These are phyloP conservation scores for Lentinula detonsa DNA, from an alignment of 768 basidiomycete species.

Conservation along the genomic window DNA sequence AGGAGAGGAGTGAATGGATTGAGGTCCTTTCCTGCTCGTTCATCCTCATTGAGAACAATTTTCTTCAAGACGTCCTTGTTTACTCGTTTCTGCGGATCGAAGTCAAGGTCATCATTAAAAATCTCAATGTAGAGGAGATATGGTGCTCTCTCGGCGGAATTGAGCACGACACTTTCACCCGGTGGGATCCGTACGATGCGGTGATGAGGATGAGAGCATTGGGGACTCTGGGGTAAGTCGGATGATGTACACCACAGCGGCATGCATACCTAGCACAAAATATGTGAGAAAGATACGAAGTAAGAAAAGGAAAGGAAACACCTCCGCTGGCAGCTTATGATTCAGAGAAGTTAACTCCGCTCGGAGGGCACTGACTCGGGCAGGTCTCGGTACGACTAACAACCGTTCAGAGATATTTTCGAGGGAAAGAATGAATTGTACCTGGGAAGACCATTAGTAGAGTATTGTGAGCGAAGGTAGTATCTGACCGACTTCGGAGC, in stretches of 20 bases:
- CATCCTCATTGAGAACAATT: constrained; percentile 61
- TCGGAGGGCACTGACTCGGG: constrained; percentile 91
- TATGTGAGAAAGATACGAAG: background rate
- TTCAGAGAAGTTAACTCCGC: constrained; percentile 95
- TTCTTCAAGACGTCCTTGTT: constrained; percentile 86
- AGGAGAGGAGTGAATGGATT: constrained; percentile 31
- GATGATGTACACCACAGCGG: constrained; percentile 84
- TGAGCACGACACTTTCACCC: constrained; percentile 94
- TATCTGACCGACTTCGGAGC: constrained; percentile 61
- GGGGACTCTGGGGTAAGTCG: constrained; percentile 37
- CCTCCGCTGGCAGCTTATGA: constrained; percentile 95
- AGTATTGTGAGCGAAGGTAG: constrained; percentile 6
- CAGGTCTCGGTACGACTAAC: constrained; percentile 87
- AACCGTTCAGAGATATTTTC: constrained; percentile 92
- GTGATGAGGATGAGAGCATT: constrained; percentile 68
- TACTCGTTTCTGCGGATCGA: constrained; percentile 74
- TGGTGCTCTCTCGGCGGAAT: constrained; percentile 94
- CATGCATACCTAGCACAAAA: constrained; percentile 62
- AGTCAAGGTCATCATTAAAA: constrained; percentile 84
- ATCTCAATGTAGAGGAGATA: constrained; percentile 92
- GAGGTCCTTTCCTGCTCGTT: constrained; percentile 52
- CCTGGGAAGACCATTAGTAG: constrained; percentile 32
- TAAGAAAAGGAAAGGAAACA: constrained; percentile 22
- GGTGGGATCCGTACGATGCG: constrained; percentile 96
- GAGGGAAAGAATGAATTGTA: constrained; percentile 81